Evolutionary conservation across 1,139 yeast species (phyloP), one percentile per base, ranked within the genome.

Genomic region (Chernovozyma aurita): DNA sequence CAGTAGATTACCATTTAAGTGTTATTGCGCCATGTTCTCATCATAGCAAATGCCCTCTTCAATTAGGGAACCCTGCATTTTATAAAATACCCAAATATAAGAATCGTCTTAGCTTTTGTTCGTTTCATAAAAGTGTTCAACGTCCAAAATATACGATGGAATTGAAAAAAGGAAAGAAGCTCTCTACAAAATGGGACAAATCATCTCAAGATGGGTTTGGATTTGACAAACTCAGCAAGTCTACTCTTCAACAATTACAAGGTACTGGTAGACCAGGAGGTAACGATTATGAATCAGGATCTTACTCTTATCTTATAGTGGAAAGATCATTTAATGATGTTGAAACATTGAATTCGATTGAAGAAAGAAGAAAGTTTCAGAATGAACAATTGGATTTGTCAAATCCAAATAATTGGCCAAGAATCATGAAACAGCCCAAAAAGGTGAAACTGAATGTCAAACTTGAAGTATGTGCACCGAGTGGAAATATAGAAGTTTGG

Each of bases 1-100:
- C 28, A 8, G 63, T 65, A 3, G 72, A 71, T 45, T 80, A 72
- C 49, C 80, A 80, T 45, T 48, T 84, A 30, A 72, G 71, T 36
- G 71, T 90, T 9, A 52, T 92, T 22, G 96, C 96, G 0, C 98
- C 98, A 3, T 92, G 97, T 53, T 63, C 95, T 0, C 97, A 92
- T 55, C 97, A 88, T 50, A 76, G 81, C 21, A 75, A 69, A 47
- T 90, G 97, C 52, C 97, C 98, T 0, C 63, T 92, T 37, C 97
- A 88, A 55, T 70, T 79, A 24, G 80, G 82, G 12, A 84, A 82
- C 41, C 87, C 90, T 5, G 78, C 78, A 30, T 79, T 71, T 46
- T 83, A 82, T 49, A 69, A 70, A 35, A 72, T 73, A 30, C 76
- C 80, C n/a, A 70, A 75, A 34, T 72, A 76, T 41, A 87, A 78